These are phyloP conservation scores for Didymella exigua DNA, from an alignment of 2,329 filamentous ascomycete genomes.

Conservation along the genomic window DNA sequence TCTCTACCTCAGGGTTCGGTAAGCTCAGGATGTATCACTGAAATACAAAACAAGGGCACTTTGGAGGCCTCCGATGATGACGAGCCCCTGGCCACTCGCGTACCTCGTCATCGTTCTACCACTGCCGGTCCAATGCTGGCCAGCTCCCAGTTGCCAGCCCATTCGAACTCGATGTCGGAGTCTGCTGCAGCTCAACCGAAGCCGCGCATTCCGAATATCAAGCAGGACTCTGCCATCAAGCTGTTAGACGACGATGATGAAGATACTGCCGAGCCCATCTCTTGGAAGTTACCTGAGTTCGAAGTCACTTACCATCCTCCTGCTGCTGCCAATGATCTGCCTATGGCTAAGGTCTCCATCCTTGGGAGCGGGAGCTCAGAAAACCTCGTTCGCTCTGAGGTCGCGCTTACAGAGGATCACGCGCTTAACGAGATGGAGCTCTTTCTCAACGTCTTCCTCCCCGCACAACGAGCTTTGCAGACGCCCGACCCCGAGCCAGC, in stretches of 20 bases:
- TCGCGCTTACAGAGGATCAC: slow-evolving; percentile 36
- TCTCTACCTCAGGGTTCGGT: not conserved
- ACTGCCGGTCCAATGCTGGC: not conserved
- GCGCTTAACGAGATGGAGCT: slow-evolving; percentile 32
- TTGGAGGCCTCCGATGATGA: slow-evolving; percentile 23
- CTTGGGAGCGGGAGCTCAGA: slow-evolving; percentile 20
- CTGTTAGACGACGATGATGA: slow-evolving; percentile 4
- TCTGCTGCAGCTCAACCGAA: not conserved
- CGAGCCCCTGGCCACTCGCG: slow-evolving; percentile 22
- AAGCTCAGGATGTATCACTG: not conserved
- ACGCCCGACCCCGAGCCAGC: slow-evolving; percentile 29
- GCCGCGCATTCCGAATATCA: too few species aligned
- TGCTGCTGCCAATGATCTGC: slow-evolving; percentile 14
- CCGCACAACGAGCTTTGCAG: slow-evolving; percentile 25
- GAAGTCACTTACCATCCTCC: slow-evolving; percentile 22
- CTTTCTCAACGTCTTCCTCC: slow-evolving; percentile 38
- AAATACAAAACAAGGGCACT: not conserved
- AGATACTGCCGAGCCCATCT: not conserved
- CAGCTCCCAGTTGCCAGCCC: not conserved
- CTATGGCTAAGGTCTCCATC: slow-evolving; percentile 43
- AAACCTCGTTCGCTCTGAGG: slow-evolving; percentile 44
- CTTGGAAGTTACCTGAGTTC: slow-evolving; percentile 28
- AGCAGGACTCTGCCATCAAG: slow-evolving; percentile 6
- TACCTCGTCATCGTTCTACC: slow-evolving; percentile 10
- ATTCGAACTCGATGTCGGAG: not conserved